Conservation (phyloP, 495 filamentous ascomycete genomes). For the Aspergillus asperescens region DNA sequence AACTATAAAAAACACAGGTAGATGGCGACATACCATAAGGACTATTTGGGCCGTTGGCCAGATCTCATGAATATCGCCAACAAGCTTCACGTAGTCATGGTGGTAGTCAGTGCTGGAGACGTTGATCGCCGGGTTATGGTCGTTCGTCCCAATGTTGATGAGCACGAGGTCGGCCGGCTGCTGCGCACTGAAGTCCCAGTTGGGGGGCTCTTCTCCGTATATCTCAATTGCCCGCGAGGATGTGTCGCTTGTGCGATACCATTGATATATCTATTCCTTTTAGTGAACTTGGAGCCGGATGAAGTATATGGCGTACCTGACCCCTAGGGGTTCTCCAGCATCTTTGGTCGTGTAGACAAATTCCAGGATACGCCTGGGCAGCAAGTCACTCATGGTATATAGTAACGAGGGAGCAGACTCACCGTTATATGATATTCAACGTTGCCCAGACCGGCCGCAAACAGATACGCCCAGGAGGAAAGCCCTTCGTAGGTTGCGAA, state of each 20-base stretch:
- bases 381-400: too few relatives aligned
- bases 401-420: too few relatives aligned
- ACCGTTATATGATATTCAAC: slow-evolving; percentile 58
- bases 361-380: slow-evolving; percentile 55
- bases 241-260: slow-evolving; percentile 60
- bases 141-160: slow-evolving; percentile 66
- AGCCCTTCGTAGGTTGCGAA: slow-evolving; percentile 60
- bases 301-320: slow-evolving; percentile 20
- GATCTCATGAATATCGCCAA: slow-evolving; percentile 54
- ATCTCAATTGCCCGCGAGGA: slow-evolving; percentile 44
- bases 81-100: slow-evolving; percentile 51
- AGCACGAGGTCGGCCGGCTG: slow-evolving; percentile 59
- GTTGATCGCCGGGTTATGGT: slow-evolving; percentile 52
- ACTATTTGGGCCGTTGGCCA: slow-evolving; percentile 61
- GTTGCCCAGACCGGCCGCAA: slow-evolving; percentile 57
- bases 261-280: slow-evolving; percentile 49
- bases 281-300: neutral
- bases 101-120: slow-evolving; percentile 49
- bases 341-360: slow-evolving; percentile 51
- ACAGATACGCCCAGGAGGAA: slow-evolving; percentile 50
- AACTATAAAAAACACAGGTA: neutral
- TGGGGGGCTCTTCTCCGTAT: slow-evolving; percentile 51
- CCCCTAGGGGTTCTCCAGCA: slow-evolving; percentile 44
- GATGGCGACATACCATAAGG: slow-evolving; percentile 48
- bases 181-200: slow-evolving; percentile 55